These are phyloP conservation scores for Neurospora sp. DNA, from an alignment of 495 filamentous ascomycete species.

Conservation along the genomic window DNA sequence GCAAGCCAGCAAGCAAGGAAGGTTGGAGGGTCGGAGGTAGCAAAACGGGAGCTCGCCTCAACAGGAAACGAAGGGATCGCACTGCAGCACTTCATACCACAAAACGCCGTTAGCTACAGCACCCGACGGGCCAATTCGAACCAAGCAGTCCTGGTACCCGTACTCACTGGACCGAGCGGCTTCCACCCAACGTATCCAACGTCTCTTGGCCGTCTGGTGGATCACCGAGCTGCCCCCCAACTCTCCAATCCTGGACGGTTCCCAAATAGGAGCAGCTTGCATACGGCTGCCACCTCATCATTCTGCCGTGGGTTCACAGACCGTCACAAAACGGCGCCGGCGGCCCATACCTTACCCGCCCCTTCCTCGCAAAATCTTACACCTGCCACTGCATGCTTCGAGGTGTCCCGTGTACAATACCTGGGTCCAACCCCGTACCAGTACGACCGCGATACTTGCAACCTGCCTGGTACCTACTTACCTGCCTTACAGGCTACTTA, in stretches of 20 bases:
- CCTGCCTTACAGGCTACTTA: conserved; percentile 10
- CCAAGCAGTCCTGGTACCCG: neutral
- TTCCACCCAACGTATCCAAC: neutral
- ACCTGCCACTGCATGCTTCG: neutral
- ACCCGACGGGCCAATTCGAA: neutral
- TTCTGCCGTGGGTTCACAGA: conserved; percentile 23
- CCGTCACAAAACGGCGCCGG: conserved; percentile 21
- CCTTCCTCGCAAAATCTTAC: conserved; percentile 15
- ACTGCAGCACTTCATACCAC: conserved; percentile 1
- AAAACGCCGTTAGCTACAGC: conserved; percentile 1
- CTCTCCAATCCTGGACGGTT: conserved; percentile 12
- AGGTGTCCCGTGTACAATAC: conserved; percentile 10
- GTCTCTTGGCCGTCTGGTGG: conserved; percentile 5
- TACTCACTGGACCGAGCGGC: neutral
- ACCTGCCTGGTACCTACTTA: neutral
- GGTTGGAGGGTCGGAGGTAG: neutral
- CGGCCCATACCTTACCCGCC: conserved; percentile 15
- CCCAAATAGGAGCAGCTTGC: conserved; percentile 24
- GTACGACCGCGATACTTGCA: conserved; percentile 21
- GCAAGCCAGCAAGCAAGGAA: neutral
- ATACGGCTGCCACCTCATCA: conserved; percentile 28
- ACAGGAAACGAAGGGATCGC: neutral
- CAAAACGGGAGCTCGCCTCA: conserved; percentile 2
- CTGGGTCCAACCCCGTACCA: conserved; percentile 23
- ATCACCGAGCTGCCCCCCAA: conserved; percentile 9